Evolutionary conservation across 768 basidiomycete genomes (phyloP).

Genomic region (Leucosporidium yakuticum): DNA sequence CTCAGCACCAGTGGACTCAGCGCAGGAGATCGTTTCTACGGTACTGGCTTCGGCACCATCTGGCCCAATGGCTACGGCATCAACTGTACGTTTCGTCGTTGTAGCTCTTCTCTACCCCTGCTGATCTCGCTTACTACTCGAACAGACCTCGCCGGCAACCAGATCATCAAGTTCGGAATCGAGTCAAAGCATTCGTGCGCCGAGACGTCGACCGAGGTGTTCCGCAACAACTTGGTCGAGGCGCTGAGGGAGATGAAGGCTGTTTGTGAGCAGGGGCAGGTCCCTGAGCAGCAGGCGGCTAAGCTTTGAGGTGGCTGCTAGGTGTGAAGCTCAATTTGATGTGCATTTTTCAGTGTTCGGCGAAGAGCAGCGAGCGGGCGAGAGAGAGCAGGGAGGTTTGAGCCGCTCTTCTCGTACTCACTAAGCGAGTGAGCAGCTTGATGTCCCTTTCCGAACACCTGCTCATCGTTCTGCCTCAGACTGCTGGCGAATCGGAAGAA

Average conservation of each 20-base stretch:
- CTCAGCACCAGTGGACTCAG: slow-evolving; percentile 84
- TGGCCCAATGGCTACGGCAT: slow-evolving; percentile 88
- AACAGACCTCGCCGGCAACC: slow-evolving; percentile 70
- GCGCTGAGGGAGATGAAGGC: slow-evolving; percentile 65
- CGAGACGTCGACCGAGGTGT: slow-evolving; percentile 62
- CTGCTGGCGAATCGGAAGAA: no score
- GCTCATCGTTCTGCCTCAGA: no score
- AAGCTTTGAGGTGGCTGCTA: no score
- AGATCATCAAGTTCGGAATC: slow-evolving; percentile 82
- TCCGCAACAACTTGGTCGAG: slow-evolving; percentile 58
- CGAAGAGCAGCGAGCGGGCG: no score
- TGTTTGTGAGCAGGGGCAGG: slow-evolving; percentile 48
- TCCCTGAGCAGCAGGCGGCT: not conserved
- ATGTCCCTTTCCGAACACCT: no score
- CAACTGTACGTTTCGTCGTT: slow-evolving; percentile 61
- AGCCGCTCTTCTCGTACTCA: no score
- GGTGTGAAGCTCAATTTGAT: no score
- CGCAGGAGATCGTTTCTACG: slow-evolving; percentile 75
- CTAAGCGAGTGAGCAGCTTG: no score
- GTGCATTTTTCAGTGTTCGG: no score
- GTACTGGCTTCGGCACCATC: slow-evolving; percentile 81
- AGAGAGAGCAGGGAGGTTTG: no score
- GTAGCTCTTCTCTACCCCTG: no score
- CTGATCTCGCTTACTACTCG: not conserved
- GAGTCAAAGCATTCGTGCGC: slow-evolving; percentile 74